phyloP scores from a whole-genome alignment of 179 eudicot genomes.

The Kewa caespitosa region DNA sequence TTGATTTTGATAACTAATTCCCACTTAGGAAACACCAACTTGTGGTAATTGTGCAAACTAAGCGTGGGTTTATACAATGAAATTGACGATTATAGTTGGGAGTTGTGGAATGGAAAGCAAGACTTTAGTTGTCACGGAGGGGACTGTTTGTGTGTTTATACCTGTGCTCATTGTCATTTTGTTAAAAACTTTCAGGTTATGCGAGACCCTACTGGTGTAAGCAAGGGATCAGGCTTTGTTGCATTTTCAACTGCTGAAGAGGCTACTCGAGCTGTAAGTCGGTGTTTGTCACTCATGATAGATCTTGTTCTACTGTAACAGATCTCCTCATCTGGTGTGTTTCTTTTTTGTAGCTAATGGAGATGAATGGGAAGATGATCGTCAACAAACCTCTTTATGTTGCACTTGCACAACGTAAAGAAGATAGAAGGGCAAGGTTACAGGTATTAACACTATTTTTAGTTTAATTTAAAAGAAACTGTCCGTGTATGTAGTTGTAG shows the following conservation, averaged over 20 bases:
- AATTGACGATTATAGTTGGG: background rate
- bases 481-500: background rate
- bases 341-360: slow-evolving; percentile 34
- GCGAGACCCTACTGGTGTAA: slow-evolving; percentile 76
- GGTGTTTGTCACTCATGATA: background rate
- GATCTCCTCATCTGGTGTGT: background rate
- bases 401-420: slow-evolving; percentile 87
- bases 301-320: background rate
- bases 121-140: background rate
- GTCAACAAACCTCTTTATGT: slow-evolving; percentile 86
- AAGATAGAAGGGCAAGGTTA: slow-evolving; percentile 79
- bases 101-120: background rate
- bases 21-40: too few species aligned
- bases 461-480: background rate
- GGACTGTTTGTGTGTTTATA: background rate
- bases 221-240: slow-evolving; percentile 89
- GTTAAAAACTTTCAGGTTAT: slow-evolving; percentile 45
- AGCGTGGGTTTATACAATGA: too few species aligned
- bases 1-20: too few species aligned
- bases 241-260: slow-evolving; percentile 83
- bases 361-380: slow-evolving; percentile 86
- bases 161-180: background rate
- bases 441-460: slow-evolving; percentile 48
- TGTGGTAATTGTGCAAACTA: too few species aligned
- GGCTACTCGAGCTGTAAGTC: slow-evolving; percentile 76